These are phyloP conservation scores for Colletotrichum filicis DNA, from an alignment of 2,329 filamentous ascomycete species.

Conservation along the genomic window DNA sequence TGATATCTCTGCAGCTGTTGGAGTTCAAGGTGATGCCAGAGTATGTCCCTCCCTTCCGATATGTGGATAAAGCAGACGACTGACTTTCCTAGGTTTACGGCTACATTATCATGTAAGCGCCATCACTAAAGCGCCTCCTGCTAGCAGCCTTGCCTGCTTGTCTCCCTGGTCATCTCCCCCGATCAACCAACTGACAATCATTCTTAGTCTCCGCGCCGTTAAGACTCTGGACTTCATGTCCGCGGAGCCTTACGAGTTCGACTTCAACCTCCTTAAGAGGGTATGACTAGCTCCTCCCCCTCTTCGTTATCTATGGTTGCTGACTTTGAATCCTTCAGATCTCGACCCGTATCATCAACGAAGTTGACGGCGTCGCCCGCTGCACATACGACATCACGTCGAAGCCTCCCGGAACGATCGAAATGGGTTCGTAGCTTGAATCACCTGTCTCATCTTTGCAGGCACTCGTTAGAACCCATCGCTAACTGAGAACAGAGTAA, in stretches of 20 bases:
- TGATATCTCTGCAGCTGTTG: conserved; percentile 45
- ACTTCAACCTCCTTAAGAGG: conserved; percentile 69
- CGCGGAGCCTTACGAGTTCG: conserved; percentile 76
- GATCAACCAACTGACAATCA: no score
- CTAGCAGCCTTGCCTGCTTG: no score
- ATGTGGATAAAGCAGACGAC: no score
- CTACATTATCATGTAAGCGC: conserved; percentile 43
- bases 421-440: not conserved
- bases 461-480: not conserved
- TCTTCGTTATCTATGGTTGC: no score
- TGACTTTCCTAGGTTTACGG: conserved; percentile 31
- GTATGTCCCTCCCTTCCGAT: conserved; percentile 20
- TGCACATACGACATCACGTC: conserved; percentile 65
- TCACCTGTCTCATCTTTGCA: not conserved
- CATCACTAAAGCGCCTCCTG: not conserved
- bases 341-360: conserved; percentile 73
- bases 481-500: not conserved
- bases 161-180: no score
- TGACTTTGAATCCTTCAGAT: conserved; percentile 51
- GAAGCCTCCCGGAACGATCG: conserved; percentile 26
- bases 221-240: conserved; percentile 60
- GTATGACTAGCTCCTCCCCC: not conserved
- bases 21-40: conserved; percentile 44
- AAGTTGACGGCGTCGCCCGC: conserved; percentile 75
- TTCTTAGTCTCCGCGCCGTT: conserved; percentile 55